phyloP scores from a whole-genome alignment of 306 rosid genomes.

The Pyrus pyrifolia region DNA sequence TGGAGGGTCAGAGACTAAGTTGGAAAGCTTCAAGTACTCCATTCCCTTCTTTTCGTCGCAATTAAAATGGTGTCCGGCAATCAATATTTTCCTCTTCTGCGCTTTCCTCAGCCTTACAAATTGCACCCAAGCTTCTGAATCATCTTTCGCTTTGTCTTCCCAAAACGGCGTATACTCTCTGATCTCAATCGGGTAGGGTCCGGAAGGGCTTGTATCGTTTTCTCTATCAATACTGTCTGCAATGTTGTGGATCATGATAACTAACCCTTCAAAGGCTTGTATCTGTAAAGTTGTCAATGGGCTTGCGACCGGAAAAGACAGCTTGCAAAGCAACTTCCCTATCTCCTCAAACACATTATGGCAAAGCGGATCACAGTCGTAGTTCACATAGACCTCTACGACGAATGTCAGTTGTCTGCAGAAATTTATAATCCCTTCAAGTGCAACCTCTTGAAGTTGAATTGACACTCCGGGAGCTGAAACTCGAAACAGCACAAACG shows the following conservation, averaged over 20 bases:
- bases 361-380: conserved; percentile 69
- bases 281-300: conserved; percentile 49
- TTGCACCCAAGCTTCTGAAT: conserved; percentile 50
- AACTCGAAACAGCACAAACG: conserved; percentile 46
- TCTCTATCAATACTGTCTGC: conserved; percentile 71
- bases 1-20: conserved; percentile 63
- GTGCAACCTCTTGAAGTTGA: conserved; percentile 81
- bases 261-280: conserved; percentile 83
- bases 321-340: conserved; percentile 81
- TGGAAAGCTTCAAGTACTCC: conserved; percentile 61
- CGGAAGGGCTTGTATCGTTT: conserved; percentile 34
- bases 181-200: conserved; percentile 32
- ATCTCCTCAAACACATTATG: conserved; percentile 61
- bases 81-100: conserved; percentile 58
- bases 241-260: conserved; percentile 63
- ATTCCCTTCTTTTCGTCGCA: conserved; percentile 85
- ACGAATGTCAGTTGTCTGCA: conserved; percentile 75
- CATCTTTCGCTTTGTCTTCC: conserved; percentile 51
- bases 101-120: conserved; percentile 51
- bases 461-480: conserved; percentile 39
- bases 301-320: conserved; percentile 43
- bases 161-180: conserved; percentile 58
- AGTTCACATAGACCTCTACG: conserved; percentile 55
- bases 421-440: conserved; percentile 80
- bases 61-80: conserved; percentile 79